phyloP scores from a whole-genome alignment of 208 protist species.

The Angomonas ambiguus region DNA sequence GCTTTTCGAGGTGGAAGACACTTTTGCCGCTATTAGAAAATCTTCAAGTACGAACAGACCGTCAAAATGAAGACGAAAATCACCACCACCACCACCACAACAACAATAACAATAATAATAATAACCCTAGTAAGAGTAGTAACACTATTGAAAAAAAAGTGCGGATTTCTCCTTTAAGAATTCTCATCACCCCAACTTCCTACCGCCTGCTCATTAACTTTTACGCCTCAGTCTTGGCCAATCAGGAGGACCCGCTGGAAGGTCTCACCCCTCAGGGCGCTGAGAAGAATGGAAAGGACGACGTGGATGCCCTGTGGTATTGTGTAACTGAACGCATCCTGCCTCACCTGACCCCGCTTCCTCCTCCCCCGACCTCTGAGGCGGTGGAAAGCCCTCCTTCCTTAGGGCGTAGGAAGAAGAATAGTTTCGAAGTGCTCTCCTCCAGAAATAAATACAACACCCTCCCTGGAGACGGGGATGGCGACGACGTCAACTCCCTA shows the following conservation, averaged over 20 bases:
- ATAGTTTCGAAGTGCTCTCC: background rate
- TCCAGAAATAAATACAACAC: background rate
- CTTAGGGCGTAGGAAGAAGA: background rate
- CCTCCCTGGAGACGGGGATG: too few species aligned
- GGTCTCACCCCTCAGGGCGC: background rate
- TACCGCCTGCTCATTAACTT: background rate
- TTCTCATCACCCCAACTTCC: background rate
- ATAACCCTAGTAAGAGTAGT: background rate
- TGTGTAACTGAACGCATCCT: background rate
- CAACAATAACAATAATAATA: background rate
- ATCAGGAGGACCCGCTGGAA: background rate
- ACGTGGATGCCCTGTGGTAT: background rate
- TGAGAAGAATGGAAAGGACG: background rate
- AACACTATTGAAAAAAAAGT: background rate
- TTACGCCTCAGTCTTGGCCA: background rate
- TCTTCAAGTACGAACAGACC: background rate
- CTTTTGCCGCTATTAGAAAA: background rate
- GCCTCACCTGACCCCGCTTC: background rate
- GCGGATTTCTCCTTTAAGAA: background rate
- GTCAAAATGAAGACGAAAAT: background rate
- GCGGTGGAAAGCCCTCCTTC: background rate
- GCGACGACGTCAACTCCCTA: background rate
- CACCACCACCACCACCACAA: background rate
- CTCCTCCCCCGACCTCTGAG: background rate
- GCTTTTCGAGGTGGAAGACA: background rate